Evolutionary conservation across 2,329 filamentous ascomycete genomes (phyloP), one percentile per base, ranked within the genome.

Genomic region (Pseudogymnoascus sp.): DNA sequence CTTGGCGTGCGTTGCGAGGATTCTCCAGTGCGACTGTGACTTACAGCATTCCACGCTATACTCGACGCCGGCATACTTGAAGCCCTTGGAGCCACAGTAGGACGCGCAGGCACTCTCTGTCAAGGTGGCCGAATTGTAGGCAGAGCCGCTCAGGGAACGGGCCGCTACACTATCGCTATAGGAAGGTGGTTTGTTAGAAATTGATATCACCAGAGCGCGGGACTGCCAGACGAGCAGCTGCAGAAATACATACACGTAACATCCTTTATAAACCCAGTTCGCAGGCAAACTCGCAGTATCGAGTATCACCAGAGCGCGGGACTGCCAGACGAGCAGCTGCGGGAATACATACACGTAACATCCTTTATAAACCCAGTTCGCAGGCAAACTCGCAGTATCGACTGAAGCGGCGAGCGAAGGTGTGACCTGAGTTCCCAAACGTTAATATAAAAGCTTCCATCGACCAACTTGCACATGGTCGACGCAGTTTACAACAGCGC

Each of bases 31-130:
- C 29, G 29, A 41, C 33, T 4, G 21, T 39, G 23, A 67, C 67
- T 63, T 67, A 71, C 69, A 72, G 60, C 70, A 72, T 62, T 72
- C 63, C 19, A 37, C 39, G 12, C 64, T 62, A 21, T 69, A 72
- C 63, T 72, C 70, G 3, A 66, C 67, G 14, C 70, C 71, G 2
- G 70, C 70, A 60, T 68, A 71, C 12, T 65, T 67, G 59, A 66
- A 68, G 3, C 64, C 66, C 3, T 60, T 52, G 4, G 49, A 58
- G 14, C 49, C 64, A 61, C 69, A 72, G 59, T 68, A 71, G 7
- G 64, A 14, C 8, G 41, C 43, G 49, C 71, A 72, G 14, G 64
- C 61, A 37, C 69, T 68, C n/a, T 65, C 63, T 0, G 71, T 72
- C 68, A 69, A 69, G 14, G 63, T 59, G 60, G 23, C 63, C 59